phyloP scores from a whole-genome alignment of 2,329 filamentous ascomycete species.

The Hypoxylon sp. region DNA sequence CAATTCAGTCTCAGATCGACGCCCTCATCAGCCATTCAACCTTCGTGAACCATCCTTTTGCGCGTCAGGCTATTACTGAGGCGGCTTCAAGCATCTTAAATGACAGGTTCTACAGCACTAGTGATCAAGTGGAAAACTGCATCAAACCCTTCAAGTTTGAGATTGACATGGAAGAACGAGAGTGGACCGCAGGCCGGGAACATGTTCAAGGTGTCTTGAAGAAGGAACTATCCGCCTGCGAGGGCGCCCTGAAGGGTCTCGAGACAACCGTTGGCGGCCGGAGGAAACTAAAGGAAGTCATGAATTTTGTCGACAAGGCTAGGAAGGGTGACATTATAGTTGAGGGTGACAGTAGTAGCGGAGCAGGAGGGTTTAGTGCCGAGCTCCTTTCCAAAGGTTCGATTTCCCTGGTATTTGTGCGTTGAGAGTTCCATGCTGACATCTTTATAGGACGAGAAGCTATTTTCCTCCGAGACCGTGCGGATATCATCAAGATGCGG shows the following conservation, averaged over 20 bases:
- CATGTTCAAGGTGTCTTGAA: slow-evolving; percentile 86
- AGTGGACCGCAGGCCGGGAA: slow-evolving; percentile 88
- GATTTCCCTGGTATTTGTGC: slow-evolving; percentile 44
- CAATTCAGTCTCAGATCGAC: slow-evolving; percentile 89
- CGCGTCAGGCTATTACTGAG: slow-evolving; percentile 91
- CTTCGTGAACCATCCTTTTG: slow-evolving; percentile 91
- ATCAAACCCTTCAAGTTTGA: slow-evolving; percentile 99
- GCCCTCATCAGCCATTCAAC: slow-evolving; percentile 82
- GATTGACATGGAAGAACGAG: slow-evolving; percentile 91
- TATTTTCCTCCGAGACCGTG: slow-evolving; percentile 91
- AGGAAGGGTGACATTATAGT: slow-evolving; percentile 86
- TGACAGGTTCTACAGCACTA: slow-evolving; percentile 95
- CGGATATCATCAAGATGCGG: slow-evolving; percentile 91
- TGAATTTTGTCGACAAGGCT: slow-evolving; percentile 90
- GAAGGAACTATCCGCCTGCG: slow-evolving; percentile 86
- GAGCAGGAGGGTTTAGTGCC: slow-evolving; percentile 93
- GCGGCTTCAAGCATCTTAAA: slow-evolving; percentile 91
- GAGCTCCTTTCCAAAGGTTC: slow-evolving; percentile 85
- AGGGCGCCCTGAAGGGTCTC: slow-evolving; percentile 79
- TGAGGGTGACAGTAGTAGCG: slow-evolving; percentile 84
- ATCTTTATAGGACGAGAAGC: slow-evolving; percentile 81
- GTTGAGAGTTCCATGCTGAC: slow-evolving; percentile 46
- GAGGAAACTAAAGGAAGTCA: slow-evolving; percentile 89
- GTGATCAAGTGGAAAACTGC: slow-evolving; percentile 97
- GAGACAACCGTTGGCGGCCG: slow-evolving; percentile 84